Evolutionary conservation across 2,329 filamentous ascomycete species (phyloP), one percentile per base, ranked within the genome.

Genomic region (Phialophora tarda): DNA sequence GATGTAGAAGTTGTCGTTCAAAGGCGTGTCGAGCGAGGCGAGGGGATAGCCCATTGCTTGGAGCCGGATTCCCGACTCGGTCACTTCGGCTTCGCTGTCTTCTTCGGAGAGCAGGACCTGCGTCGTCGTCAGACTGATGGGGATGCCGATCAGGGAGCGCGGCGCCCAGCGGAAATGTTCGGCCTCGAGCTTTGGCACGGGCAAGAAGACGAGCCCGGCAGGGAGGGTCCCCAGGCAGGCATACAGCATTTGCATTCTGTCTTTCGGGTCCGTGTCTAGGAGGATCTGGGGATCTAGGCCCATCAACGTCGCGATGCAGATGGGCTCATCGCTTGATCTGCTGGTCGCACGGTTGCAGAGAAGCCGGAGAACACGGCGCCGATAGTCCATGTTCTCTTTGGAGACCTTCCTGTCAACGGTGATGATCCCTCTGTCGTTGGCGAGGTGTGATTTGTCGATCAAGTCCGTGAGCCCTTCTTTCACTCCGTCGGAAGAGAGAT

Each of bases 111-210:
- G 38, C 17, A 44, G 38, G 17, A 44, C 38, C 7, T 44, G 38
- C 14, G 38, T 44, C 14, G 38, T 8, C 38, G 17, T 44, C 17
- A 44, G 17, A 3, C 38, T 44, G 38, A 44, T 44, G 17, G 38
- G 38, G 38, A 44, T 11, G 6, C 38, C 38, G 38, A 47, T 60
- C 8, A 59, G 21, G 7, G 32, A 24, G 21, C 57, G 38, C 4
- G 34, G 57, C 34, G 54, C 54, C 54, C 54, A 56, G 23, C 54
- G 24, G 54, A 30, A 56, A 38, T 56, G 5, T 28, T 56, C 30
- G 12, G 24, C n/a, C 28, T 56, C 23, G 11, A 56, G 54, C n/a
- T 34, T 56, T 6, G 54, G 54, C 10, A 28, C 54, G 11, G 54
- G 54, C 54, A 56, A 21, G 54, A 56, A 56, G 54, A 34, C 32